Base-by-base conservation (phyloP, 257 asterid species). In the Scutellaria minor region DNA sequence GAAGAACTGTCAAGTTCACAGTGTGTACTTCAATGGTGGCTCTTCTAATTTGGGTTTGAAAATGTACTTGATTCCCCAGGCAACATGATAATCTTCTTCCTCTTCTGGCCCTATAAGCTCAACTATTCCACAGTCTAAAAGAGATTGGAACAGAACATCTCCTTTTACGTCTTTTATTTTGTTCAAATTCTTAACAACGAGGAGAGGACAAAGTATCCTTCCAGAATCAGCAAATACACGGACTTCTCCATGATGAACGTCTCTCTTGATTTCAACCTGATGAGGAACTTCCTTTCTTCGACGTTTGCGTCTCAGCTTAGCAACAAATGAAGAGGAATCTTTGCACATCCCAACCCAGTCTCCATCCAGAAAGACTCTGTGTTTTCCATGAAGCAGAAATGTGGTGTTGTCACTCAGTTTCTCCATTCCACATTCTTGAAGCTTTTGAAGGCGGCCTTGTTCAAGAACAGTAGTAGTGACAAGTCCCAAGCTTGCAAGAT, bases 31-130 rank as follows among this genome's bases (percentile, higher is more conserved):
- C 41, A 76, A 71, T 5, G 95, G 93, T 12, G 91, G 96, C 12
- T 84, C 80, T 71, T 86, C 90, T 61, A 85, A 62, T 44, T 81
- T 77, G 10, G 83, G 88, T 24, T 73, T 78, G 66, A 89, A 84
- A 40, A 95, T 91, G 80, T 80, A 80, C 24, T 69, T 79, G 61
- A 81, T 72, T 71, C 90, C 97, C 99, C 99, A 95, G 20, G 99
- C 99, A 52, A 88, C 85, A 61, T 64, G 82, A 58, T 88, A 85
- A 71, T 95, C 99, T 74, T 95, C 99, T 78, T 92, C 99, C 84
- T 95, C 98, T 85, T 95, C 99, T 3, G 99, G 77, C 18, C 99
- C 98, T 6, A 95, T 85, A 40, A 95, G 77, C 82, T 95, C 99
- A 5, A 95, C 51, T 24, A 95, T 78, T 62, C 99, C 97, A 65